Percentiles rank a stretch among this genome's conserved stretches.
Evolutionary conservation across 192 early-diverging fungal species (phyloP).

Genomic region (Coemansia sp.): DNA sequence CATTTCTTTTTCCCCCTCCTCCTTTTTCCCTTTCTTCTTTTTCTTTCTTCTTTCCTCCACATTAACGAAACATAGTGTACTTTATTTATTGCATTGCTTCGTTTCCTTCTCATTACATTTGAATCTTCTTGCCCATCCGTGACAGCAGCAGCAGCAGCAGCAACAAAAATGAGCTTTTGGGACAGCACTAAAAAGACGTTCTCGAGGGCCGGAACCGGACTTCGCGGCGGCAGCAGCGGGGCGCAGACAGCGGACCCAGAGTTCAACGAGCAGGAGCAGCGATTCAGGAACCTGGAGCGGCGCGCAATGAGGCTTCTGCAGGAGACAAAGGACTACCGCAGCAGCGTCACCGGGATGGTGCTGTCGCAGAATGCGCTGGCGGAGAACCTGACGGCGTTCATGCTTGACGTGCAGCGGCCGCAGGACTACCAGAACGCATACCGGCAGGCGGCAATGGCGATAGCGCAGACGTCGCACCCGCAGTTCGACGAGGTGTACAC

Average conservation of each 20-base stretch:
- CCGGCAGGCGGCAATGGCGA: slow-evolving; percentile 73
- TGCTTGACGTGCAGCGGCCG: slow-evolving; percentile 78
- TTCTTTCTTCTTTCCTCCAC: slow-evolving; percentile 12
- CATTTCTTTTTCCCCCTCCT: too few species aligned
- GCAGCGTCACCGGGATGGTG: slow-evolving; percentile 83
- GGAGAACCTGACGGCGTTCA: slow-evolving; percentile 81
- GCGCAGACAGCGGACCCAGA: slow-evolving; percentile 61
- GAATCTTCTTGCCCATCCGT: neutral
- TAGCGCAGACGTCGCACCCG: slow-evolving; percentile 76
- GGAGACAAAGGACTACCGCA: slow-evolving; percentile 91
- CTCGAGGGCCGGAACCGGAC: slow-evolving; percentile 24
- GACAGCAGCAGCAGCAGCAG: neutral
- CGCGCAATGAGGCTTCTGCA: slow-evolving; percentile 82
- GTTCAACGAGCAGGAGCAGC: slow-evolving; percentile 79
- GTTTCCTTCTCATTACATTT: neutral
- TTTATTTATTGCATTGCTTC: slow-evolving; percentile 6
- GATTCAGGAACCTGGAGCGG: slow-evolving; percentile 77
- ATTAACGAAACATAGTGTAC: neutral
- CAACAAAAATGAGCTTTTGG: slow-evolving; percentile 21
- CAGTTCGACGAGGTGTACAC: slow-evolving; percentile 87
- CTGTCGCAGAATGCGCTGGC: slow-evolving; percentile 81
- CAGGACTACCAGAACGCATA: slow-evolving; percentile 78
- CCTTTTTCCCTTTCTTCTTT: too few species aligned
- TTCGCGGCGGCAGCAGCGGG: slow-evolving; percentile 30
- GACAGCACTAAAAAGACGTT: slow-evolving; percentile 49